Conservation (phyloP, 2,329 filamentous ascomycete genomes). For the Diplocarpon mali region DNA sequence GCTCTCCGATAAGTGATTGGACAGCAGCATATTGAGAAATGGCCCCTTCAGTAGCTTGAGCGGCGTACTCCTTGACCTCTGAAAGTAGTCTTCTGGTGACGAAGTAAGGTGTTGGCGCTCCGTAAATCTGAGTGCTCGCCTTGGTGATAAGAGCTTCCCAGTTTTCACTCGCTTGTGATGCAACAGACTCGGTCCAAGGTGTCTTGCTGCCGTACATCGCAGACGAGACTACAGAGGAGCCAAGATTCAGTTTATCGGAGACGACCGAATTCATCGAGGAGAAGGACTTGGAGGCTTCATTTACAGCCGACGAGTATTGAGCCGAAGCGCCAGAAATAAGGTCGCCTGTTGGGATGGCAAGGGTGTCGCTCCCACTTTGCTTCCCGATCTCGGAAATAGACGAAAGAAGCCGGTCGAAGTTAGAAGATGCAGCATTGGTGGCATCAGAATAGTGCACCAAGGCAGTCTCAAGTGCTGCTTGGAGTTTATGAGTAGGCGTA, state of each 20-base stretch:
- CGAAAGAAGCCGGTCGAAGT: slow-evolving; percentile 30
- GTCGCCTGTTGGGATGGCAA: slow-evolving; percentile 29
- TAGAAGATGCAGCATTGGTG: slow-evolving; percentile 30
- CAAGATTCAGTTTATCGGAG: slow-evolving; percentile 25
- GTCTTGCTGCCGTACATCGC: slow-evolving; percentile 32
- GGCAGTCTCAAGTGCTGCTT: slow-evolving; percentile 18
- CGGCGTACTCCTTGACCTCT: slow-evolving; percentile 46
- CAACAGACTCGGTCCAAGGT: slow-evolving; percentile 39
- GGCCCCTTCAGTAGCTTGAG: slow-evolving; percentile 50
- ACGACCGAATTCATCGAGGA: not conserved
- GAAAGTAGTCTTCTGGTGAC: slow-evolving; percentile 33
- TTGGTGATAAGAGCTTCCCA: slow-evolving; percentile 26
- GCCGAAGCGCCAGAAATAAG: slow-evolving; percentile 34
- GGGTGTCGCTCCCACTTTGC: slow-evolving; percentile 19
- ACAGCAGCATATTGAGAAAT: slow-evolving; percentile 58
- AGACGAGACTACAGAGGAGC: slow-evolving; percentile 25
- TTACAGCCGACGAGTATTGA: slow-evolving; percentile 33
- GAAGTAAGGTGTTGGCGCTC: slow-evolving; percentile 25
- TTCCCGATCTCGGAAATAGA: slow-evolving; percentile 30
- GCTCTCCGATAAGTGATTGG: slow-evolving; percentile 62
- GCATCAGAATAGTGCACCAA: slow-evolving; percentile 21
- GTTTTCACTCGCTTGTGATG: slow-evolving; percentile 35
- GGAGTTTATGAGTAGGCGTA: slow-evolving; percentile 15
- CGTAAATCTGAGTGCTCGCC: slow-evolving; percentile 26
- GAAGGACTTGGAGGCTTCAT: slow-evolving; percentile 32